Percentiles rank a stretch among this genome's conserved stretches.
phyloP scores from a whole-genome alignment of 495 filamentous ascomycete genomes.

The Aspergillus nanangensis region DNA sequence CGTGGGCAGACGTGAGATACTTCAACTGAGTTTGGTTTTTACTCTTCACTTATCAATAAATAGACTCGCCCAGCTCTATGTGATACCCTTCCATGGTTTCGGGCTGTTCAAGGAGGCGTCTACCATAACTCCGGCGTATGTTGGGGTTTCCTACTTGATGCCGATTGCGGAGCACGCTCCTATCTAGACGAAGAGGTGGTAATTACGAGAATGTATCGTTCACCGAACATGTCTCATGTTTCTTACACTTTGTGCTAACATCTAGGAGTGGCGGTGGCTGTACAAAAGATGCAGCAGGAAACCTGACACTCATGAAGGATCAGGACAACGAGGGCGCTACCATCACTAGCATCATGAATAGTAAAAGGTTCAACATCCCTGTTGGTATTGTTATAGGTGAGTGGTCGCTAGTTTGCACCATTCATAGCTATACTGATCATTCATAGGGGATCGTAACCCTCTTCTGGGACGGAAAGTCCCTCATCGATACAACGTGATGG shows the following conservation, averaged over 20 bases:
- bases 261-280: constrained; percentile 48
- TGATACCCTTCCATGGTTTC: constrained; percentile 65
- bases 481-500: constrained; percentile 66
- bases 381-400: constrained; percentile 59
- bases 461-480: constrained; percentile 51
- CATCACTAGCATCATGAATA: constrained; percentile 33
- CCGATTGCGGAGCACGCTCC: constrained; percentile 48
- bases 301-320: constrained; percentile 37
- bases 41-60: constrained; percentile 4
- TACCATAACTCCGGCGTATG: constrained; percentile 45
- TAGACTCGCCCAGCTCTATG: constrained; percentile 56
- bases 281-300: constrained; percentile 33
- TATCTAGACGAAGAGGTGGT: constrained; percentile 61
- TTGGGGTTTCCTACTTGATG: constrained; percentile 60
- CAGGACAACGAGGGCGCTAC: constrained; percentile 28
- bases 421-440: background rate
- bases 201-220: constrained; percentile 58
- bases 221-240: background rate
- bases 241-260: constrained; percentile 11
- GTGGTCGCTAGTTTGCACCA: constrained; percentile 1
- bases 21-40: background rate
- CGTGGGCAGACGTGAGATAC: constrained; percentile 58
- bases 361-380: constrained; percentile 30
- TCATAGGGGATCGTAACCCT: constrained; percentile 46
- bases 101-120: constrained; percentile 54